Evolutionary conservation across 345 rosid species (phyloP).

Genomic region (Cochlearia excelsa): DNA sequence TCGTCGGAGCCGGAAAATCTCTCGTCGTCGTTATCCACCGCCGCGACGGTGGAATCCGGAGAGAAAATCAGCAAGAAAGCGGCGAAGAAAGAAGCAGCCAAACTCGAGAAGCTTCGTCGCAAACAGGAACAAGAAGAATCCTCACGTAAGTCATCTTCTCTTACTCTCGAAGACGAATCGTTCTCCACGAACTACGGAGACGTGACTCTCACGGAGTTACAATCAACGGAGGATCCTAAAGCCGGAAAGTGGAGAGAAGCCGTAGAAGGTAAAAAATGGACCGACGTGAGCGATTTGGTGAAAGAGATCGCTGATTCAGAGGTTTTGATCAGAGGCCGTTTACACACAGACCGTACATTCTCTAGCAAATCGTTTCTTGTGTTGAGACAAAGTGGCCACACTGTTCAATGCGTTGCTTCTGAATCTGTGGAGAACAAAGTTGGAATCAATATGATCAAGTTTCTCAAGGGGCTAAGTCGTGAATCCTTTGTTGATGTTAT

Average conservation of each 20-base stretch:
- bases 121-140: constrained; percentile 49
- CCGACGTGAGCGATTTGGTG: constrained; percentile 45
- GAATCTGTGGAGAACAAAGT: constrained; percentile 42
- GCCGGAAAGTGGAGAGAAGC: constrained; percentile 48
- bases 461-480: constrained; percentile 46
- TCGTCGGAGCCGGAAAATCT: constrained; percentile 29
- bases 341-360: constrained; percentile 49
- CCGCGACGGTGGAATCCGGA: constrained; percentile 30
- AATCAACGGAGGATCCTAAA: constrained; percentile 42
- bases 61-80: constrained; percentile 65
- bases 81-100: constrained; percentile 81
- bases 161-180: constrained; percentile 43
- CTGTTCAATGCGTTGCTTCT: constrained; percentile 70
- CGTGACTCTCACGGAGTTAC: constrained; percentile 54
- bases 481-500: constrained; percentile 67
- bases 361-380: constrained; percentile 60
- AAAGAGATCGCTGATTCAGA: constrained; percentile 41
- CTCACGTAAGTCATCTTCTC: constrained; percentile 38
- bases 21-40: not conserved
- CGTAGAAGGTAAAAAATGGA: constrained; percentile 40
- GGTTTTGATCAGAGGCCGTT: constrained; percentile 65
- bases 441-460: constrained; percentile 65
- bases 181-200: constrained; percentile 58
- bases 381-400: constrained; percentile 61
- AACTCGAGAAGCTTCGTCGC: constrained; percentile 71